Evolutionary conservation across 2,329 filamentous ascomycete genomes (phyloP), one percentile per base, ranked within the genome.

Genomic region (Periglandula ipomoeae): DNA sequence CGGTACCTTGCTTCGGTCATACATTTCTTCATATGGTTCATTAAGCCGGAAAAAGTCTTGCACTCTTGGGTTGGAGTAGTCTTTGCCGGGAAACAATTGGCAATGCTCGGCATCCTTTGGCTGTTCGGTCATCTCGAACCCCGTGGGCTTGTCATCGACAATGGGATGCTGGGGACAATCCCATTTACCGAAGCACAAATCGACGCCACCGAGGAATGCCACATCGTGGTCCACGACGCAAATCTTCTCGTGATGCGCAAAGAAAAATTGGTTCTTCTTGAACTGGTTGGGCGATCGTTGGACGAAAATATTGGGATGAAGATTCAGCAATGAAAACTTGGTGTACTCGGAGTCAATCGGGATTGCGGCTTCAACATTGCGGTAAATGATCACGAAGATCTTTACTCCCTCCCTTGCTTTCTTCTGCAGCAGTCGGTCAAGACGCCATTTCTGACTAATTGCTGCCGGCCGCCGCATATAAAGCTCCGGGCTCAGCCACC

Each of bases 201-300:
- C 93, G 53, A 98, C 88, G 32, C 93, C 93, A 52, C 93, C 93
- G 44, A 95, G 84, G 64, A 98, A 97, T 10, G 91, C 93, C 44
- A 97, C 82, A 47, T 91, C 93, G 61, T 97, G 93, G 63, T 98
- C 93, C 17, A 98, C 87, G 37, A 98, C 82, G 60, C 89, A 91
- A n/a, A 98, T 79, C 68, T 98, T 98, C 65, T 98, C 93, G 67
- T 98, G 93, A 63, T 98, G 93, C 1, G 93, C 93, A 75, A 94
- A 98, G 73, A 98, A 98, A 71, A 98, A 98, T 41, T 95, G 95
- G 60, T 97, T 97, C 69, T 98, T 95, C 61, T 95, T 87, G 68
- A 97, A 90, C 67, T 98, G 93, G 59, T 98, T 96, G 0, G 93
- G 93, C 3, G 93, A 97, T 59, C 93, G 78, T 63, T 97, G 89